Evolutionary conservation across 2,329 filamentous ascomycete species (phyloP), one percentile per base, ranked within the genome.

Genomic region (Trichophaea hybrida): DNA sequence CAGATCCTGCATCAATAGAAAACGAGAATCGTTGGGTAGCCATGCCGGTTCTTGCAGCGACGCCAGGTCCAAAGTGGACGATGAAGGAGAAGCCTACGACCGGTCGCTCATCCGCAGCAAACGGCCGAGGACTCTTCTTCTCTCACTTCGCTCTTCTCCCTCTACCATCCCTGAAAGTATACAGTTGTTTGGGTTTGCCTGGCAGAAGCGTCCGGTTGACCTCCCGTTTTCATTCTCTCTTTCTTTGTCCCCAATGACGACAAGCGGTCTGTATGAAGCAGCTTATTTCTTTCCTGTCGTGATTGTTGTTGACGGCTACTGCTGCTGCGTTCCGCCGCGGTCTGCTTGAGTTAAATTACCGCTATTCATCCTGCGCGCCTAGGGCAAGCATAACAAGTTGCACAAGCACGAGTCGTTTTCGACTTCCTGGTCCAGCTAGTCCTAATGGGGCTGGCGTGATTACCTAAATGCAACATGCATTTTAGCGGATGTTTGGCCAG

Each of bases 51-150:
- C 50, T 12, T 53, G 50, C 50, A 53, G 31, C 32, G 31, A 32
- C n/a, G 48, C 15, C 48, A 53, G 50, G 13, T n/a, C 50, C 8
- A 53, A 53, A 53, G 37, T 37, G 50, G 50, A 53, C n/a, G 50
- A 37, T n/a, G 50, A 24, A 13, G 50, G 24, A 24, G 37, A 13
- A 13, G 24, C n/a, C 10, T 35, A 32, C 33, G n/a, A 53, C 13
- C n/a, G 50, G n/a, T 53, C 24, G 40, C 50, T 53, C 50, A 53
- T 43, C 10, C 15, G 38, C 38, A 43, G 10, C 38, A 43, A 12
- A 43, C 10, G 15, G 38, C 38, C 38, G 10, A 12, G 5, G 40
- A 13, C 40, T 46, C 40, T n/a, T 13, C 24, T 13, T 46, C 40
- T 17, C 24, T 17, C 40, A n/a, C n/a, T 46, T 4, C 40, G 40